Conservation (phyloP, 495 filamentous ascomycete species). For the Lophium mytilinum region DNA sequence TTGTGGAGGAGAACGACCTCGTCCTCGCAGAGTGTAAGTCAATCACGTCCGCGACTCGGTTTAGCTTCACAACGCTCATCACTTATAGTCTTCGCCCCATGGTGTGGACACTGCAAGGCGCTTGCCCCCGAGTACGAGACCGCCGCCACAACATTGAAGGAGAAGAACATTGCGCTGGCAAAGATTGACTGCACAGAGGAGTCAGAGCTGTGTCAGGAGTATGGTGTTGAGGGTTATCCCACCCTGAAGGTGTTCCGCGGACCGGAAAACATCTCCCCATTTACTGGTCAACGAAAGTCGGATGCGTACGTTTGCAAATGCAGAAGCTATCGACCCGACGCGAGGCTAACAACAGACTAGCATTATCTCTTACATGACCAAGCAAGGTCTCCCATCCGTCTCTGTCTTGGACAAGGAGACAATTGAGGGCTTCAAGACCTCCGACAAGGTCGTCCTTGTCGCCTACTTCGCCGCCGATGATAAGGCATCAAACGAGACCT, state of each 20-base stretch:
- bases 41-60: too few species aligned
- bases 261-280: constrained; percentile 70
- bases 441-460: constrained; percentile 92
- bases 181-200: constrained; percentile 98
- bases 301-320: constrained; percentile 56
- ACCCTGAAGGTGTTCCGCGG: constrained; percentile 99
- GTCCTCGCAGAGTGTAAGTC: constrained; percentile 66
- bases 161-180: constrained; percentile 83
- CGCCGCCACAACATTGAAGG: constrained; percentile 87
- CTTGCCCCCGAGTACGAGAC: constrained; percentile 81
- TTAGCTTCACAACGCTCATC: constrained; percentile 6
- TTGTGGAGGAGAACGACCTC: constrained; percentile 76
- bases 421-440: constrained; percentile 90
- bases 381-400: constrained; percentile 92
- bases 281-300: constrained; percentile 82
- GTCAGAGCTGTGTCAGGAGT: constrained; percentile 78
- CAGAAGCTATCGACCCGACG: background rate
- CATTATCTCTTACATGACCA: constrained; percentile 98
- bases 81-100: constrained; percentile 56
- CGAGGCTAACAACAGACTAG: constrained; percentile 40
- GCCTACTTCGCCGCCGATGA: constrained; percentile 80
- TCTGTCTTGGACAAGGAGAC: constrained; percentile 70
- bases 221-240: constrained; percentile 92
- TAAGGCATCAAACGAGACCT: constrained; percentile 75
- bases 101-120: constrained; percentile 77